Percentiles rank a stretch among this genome's conserved stretches.
phyloP scores from a whole-genome alignment of 106 monocot genomes.

The Dendrobium catenatum region DNA sequence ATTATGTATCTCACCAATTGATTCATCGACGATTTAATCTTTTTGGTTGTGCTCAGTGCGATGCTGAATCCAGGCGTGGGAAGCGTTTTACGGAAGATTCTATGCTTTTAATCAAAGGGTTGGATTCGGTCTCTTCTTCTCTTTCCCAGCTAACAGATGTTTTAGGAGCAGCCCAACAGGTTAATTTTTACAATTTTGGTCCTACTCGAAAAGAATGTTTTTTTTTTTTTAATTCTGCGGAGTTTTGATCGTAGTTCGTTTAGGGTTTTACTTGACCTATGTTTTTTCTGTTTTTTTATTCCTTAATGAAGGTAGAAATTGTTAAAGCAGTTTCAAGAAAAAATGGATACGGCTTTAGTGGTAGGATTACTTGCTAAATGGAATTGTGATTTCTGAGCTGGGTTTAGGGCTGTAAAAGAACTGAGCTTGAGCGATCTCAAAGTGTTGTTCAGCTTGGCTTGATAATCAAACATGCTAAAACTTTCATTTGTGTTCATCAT shows the following conservation, averaged over 20 bases:
- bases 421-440: no score
- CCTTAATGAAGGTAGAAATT: not conserved
- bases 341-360: not conserved
- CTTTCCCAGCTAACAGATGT: constrained; percentile 64
- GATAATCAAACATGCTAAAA: no score
- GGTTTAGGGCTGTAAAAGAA: not conserved
- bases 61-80: constrained; percentile 30
- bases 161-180: constrained; percentile 57
- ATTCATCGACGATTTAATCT: not conserved
- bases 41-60: constrained; percentile 16
- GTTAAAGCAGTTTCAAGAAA: not conserved
- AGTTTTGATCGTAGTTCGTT: not conserved
- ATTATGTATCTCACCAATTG: not conserved
- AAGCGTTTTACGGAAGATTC: constrained; percentile 70
- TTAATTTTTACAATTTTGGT: not conserved
- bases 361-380: not conserved
- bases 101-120: constrained; percentile 64
- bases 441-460: no score
- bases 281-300: no score
- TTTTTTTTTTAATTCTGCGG: no score
- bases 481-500: no score
- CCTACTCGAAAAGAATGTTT: no score
- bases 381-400: not conserved
- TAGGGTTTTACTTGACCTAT: not conserved
- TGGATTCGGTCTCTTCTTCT: constrained; percentile 82